Percentiles rank a stretch among this genome's conserved stretches.
Conservation (phyloP, 352 stramenopile genomes). For the Phytophthora fragariaefolia region DNA sequence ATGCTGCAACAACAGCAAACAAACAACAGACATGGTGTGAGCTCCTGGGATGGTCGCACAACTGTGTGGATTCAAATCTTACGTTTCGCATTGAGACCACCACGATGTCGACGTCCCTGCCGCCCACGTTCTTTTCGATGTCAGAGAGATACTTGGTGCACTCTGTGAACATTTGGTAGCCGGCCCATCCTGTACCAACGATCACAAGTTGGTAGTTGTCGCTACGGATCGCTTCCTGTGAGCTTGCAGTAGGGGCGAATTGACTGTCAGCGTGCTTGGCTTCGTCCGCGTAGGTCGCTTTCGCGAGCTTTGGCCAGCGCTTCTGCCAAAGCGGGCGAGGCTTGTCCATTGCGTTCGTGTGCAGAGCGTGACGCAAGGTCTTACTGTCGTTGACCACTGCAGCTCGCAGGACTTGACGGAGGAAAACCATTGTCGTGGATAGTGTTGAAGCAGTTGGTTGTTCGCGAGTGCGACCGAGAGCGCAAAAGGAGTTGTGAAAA, state of each 20-base stretch:
- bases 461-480: constrained; percentile 8
- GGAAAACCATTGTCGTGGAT: constrained; percentile 16
- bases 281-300: constrained; percentile 33
- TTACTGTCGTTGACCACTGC: constrained; percentile 22
- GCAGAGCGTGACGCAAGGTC: constrained; percentile 16
- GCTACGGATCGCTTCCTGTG: constrained; percentile 22
- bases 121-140: constrained; percentile 61
- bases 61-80: constrained; percentile 6
- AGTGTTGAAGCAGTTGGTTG: not conserved
- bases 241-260: not conserved
- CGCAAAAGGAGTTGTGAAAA: constrained; percentile 29
- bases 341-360: constrained; percentile 26
- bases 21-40: constrained; percentile 4
- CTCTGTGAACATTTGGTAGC: constrained; percentile 73
- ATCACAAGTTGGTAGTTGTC: constrained; percentile 81
- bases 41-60: not conserved
- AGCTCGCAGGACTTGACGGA: constrained; percentile 25
- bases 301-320: constrained; percentile 30
- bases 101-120: constrained; percentile 65
- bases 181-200: constrained; percentile 77
- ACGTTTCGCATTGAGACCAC: constrained; percentile 82
- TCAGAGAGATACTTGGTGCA: constrained; percentile 73
- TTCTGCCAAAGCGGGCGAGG: constrained; percentile 34
- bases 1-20: constrained; percentile 64
- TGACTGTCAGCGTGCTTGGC: not conserved